Evolutionary conservation across 495 filamentous ascomycete genomes (phyloP).

Genomic region (Penicillium egyptiacum): DNA sequence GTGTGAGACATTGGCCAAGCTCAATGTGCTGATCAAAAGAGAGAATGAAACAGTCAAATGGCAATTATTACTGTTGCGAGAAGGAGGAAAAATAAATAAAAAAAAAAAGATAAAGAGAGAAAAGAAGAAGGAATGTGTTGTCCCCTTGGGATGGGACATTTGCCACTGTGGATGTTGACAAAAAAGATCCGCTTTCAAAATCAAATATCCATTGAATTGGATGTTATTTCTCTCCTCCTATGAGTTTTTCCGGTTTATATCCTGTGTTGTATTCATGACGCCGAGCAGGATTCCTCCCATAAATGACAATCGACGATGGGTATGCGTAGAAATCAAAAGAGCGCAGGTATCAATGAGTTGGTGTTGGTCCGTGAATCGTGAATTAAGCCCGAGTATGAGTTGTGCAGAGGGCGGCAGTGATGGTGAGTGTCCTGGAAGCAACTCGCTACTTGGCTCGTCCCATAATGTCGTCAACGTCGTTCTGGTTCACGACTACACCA

Average conservation of each 20-base stretch:
- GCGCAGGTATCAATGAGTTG: slow-evolving; percentile 21
- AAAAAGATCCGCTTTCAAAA: slow-evolving; percentile 6
- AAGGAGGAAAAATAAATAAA: neutral
- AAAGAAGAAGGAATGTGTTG: neutral
- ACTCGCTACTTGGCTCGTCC: slow-evolving; percentile 46
- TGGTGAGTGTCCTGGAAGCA: slow-evolving; percentile 1
- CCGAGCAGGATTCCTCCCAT: slow-evolving; percentile 24
- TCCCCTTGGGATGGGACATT: neutral
- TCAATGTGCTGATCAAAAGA: slow-evolving; percentile 6
- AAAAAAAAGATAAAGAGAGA: neutral
- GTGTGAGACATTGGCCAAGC: slow-evolving; percentile 21
- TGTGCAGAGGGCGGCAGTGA: neutral
- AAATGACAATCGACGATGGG: slow-evolving; percentile 30
- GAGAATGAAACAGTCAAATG: slow-evolving; percentile 1
- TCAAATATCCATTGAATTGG: neutral
- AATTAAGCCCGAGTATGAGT: slow-evolving; percentile 8
- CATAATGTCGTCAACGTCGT: slow-evolving; percentile 82
- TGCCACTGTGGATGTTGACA: slow-evolving; percentile 2
- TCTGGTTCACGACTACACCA: slow-evolving; percentile 87
- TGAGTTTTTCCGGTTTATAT: slow-evolving; percentile 18
- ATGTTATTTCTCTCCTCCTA: neutral
- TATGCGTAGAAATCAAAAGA: slow-evolving; percentile 28
- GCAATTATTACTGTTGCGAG: slow-evolving; percentile 11
- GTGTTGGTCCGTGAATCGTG: slow-evolving; percentile 28
- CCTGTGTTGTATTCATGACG: slow-evolving; percentile 26